Base-by-base conservation (phyloP, 2,329 filamentous ascomycete species). In the Sordariomycetes sp. region DNA sequence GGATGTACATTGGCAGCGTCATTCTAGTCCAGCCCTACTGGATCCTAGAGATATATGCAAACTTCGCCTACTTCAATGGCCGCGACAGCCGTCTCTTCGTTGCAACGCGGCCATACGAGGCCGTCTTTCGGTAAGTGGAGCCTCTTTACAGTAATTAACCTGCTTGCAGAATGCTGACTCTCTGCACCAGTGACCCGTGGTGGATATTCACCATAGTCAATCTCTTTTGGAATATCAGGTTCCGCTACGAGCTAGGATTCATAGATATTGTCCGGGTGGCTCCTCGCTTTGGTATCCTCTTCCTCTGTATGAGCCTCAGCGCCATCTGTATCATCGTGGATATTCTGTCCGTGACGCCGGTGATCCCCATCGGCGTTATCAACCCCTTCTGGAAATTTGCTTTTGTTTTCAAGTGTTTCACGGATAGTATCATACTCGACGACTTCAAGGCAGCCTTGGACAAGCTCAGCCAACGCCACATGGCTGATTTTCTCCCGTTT, bases 341-440 rank as follows among this genome's bases (percentile, higher is more conserved):
- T 64, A 77, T 85, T 14, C 72, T 81, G 18, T 79, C 81, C 11
- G 83, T 86, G 0, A 80, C 82, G 0, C 70, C 72, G 3, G 77
- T 72, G 0, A 72, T 83, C 25, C 63, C 74, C 0, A 73, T 76
- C 0, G 46, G 46, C 5, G n/a, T 24, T 12, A 50, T 50, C 46
- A 50, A 50, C 46, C 46, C 46, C 6, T 50, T 50, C 22, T 50
- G 46, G 46, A 50, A 50, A 24, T 50, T 50, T 24, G 46, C 46
- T 6, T 50, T 50, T n/a, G 46, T 50, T 7, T 50, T 50, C 74
- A 87, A 87, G 69, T 87, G 84, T 61, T 74, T 87, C 53, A 85
- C 83, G 22, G 84, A 87, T 65, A 82, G 79, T 0, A 81, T 87
- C 56, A 78, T 87, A 56, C 77, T 87, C 12, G 84, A 87, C 64